Base-by-base conservation (phyloP, 805 yeast genomes). In the Wickerhamomyces mucosus region DNA sequence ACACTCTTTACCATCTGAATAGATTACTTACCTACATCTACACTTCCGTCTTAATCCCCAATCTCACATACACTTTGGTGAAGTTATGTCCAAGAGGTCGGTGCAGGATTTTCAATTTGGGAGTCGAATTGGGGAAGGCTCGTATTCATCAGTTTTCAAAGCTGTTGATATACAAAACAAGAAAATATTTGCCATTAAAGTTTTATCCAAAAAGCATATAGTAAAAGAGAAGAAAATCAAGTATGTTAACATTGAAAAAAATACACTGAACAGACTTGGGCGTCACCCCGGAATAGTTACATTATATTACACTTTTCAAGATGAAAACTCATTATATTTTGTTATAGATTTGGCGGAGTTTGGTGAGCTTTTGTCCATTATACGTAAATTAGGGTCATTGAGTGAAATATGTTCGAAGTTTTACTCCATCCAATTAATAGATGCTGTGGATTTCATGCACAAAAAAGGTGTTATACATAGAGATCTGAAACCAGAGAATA, bases 261-360 rank as follows among this genome's bases (percentile, higher is more conserved):
- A 82, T 34, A 84, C 96, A 1, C 61, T 92, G 40, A 88, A 86
- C 55, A 59, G 89, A 16, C 61, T 92, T 40, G 95, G 95, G 3
- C 78, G 78, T 34, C 97, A 92, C 51, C 96, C 96, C 0, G 98
- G 98, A 1, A 80, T 92, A 18, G 94, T 92, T 15, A 82, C 88
- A 29, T 61, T 92, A 28, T 83, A 84, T 57, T 92, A 82, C 56
- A 92, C 98, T 2, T 92, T 92, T 58, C 98, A 92, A 55, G 98
- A 92, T 54, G 84, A 82, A 27, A 70, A 75, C 37, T 78, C 85
- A 21, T 61, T 92, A 23, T 92, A 85, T 52, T 92, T 88, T 55
- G 98, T 89, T 22, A 70, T 92, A 33, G 97, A 92, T 55, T 82
- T 77, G 51, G 97, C 97, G 3, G 80, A 89, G 37, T 84, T 86